Evolutionary conservation across 768 basidiomycete species (phyloP), one percentile per base, ranked within the genome.

Genomic region (Tephrocybe rancida): DNA sequence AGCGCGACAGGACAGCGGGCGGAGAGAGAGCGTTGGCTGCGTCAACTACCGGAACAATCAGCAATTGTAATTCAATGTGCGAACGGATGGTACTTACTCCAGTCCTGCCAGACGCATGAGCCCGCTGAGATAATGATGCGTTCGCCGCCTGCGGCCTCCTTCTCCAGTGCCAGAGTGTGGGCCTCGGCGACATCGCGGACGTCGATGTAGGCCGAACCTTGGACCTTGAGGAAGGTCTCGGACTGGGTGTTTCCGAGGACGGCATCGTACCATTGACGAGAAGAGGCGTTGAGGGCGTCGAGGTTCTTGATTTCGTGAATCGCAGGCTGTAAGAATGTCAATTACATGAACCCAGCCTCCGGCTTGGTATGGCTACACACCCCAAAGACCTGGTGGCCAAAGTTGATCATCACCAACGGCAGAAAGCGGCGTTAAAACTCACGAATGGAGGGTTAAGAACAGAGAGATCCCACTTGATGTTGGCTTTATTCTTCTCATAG

Each of bases 361-460:
- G 18, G 19, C 0, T 19, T 13, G 4, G 5, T 22, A 18, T 5
- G 29, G 26, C 50, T 1, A 54, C 66, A 14, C 46, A 71, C 72
- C 16, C 73, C 73, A 27, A 72, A 61, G 2, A 72, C 64, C 67
- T 70, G 26, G 13, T 21, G 30, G 13, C 10, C 16, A 27, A 5
- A 44, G 21, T 24, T 22, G 6, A 27, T 4, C 26, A 44, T 25
- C 13, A 22, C 16, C 5, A 13, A 42, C 42, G 35, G 29, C 25
- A 41, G 19, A 10, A 14, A 11, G 27, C 24, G 32, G 19, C 34
- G 8, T 1, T 4, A 18, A 35, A 16, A 55, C 65, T 43, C 37
- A 82, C 80, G 42, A 70, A 78, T 18, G 84, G 79, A 13, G 85
- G 85, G 58, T 78, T 77, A 38, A 85, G 55, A 5, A 76, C 74